Conservation (phyloP, 2,329 filamentous ascomycete species). For the Daldinia sp. region DNA sequence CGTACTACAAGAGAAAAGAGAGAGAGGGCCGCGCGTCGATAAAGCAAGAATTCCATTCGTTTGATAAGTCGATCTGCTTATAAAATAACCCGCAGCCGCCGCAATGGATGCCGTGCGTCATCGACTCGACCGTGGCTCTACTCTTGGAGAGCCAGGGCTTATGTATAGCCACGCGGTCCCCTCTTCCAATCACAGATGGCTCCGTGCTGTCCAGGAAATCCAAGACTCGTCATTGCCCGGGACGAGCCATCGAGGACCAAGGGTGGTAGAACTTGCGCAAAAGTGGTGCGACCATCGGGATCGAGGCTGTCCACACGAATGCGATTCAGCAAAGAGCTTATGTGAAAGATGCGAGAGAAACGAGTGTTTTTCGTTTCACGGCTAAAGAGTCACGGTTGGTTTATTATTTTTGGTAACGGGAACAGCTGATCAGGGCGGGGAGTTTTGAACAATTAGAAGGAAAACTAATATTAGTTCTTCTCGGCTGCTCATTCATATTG, state of each 20-base stretch:
- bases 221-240: background rate
- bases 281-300: constrained; percentile 18
- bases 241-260: background rate
- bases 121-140: background rate
- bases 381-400: constrained; percentile 1
- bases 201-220: background rate
- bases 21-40: background rate
- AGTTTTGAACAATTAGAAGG: background rate
- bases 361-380: constrained; percentile 10
- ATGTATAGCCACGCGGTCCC: background rate
- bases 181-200: background rate
- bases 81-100: background rate
- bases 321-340: background rate
- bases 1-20: background rate
- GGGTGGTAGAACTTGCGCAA: background rate
- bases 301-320: constrained; percentile 9
- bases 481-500: constrained; percentile 7
- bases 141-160: background rate
- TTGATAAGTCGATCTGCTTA: constrained; percentile 5
- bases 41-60: background rate
- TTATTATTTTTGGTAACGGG: background rate
- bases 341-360: constrained; percentile 5
- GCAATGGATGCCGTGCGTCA: constrained; percentile 13
- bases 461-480: constrained; percentile 1
- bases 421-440: background rate